A percentile compares a stretch with the other conserved stretches of the same genome.
Evolutionary conservation across 768 basidiomycete genomes (phyloP).

Genomic region (Dacryopinax primogenitus): DNA sequence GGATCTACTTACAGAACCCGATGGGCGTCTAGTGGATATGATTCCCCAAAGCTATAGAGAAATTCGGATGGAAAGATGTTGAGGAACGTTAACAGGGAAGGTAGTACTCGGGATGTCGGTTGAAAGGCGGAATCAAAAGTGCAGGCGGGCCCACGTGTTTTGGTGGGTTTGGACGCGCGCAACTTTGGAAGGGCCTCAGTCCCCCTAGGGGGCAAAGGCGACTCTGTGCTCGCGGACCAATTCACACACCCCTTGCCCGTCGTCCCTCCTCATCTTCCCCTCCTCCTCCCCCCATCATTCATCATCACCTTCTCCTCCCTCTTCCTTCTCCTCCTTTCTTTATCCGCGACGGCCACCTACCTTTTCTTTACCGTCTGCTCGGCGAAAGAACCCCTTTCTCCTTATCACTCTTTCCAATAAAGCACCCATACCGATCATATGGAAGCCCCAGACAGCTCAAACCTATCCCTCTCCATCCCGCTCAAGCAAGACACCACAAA

Average conservation of each 20-base stretch:
- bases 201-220: slow-evolving; percentile 4
- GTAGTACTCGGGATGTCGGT: not conserved
- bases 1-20: too few species aligned
- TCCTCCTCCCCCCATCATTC: not conserved
- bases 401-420: not conserved
- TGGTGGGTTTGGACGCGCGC: slow-evolving; percentile 5
- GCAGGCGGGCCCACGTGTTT: slow-evolving; percentile 1
- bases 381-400: not conserved
- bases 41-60: too few species aligned
- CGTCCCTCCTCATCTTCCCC: not conserved
- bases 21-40: too few species aligned
- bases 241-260: not conserved
- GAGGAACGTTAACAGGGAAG: not conserved
- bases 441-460: slow-evolving; percentile 9
- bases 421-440: not conserved
- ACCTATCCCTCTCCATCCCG: slow-evolving; percentile 8
- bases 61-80: not conserved
- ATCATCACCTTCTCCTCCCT: not conserved
- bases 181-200: not conserved
- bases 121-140: not conserved
- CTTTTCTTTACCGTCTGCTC: not conserved
- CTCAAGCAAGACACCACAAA: not conserved
- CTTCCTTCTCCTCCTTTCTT: not conserved
- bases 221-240: not conserved
- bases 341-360: not conserved